Conservation (phyloP, 305 asterid species). For the Fraxinus angustifolia region DNA sequence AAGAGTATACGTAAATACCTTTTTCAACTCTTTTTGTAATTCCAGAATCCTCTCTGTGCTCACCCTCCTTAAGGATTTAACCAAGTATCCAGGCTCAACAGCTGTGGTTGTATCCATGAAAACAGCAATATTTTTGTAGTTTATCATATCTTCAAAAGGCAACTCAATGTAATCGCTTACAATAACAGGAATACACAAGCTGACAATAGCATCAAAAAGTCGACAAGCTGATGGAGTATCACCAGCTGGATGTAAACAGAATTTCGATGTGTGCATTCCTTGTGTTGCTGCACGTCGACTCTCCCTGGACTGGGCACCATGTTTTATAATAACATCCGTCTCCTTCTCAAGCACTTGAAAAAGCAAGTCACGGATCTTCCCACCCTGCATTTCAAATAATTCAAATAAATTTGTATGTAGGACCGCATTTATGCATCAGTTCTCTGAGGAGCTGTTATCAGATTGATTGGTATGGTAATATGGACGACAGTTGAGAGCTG, state of each 20-base stretch:
- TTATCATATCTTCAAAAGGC: slow-evolving; percentile 91
- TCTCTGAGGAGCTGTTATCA: background rate
- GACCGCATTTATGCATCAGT: background rate
- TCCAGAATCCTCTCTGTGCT: slow-evolving; percentile 58
- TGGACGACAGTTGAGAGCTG: background rate
- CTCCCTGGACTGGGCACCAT: slow-evolving; percentile 93
- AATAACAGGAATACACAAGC: slow-evolving; percentile 87
- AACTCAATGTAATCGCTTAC: slow-evolving; percentile 85
- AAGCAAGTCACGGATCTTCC: slow-evolving; percentile 82
- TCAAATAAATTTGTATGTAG: slow-evolving; percentile 11
- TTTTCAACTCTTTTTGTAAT: slow-evolving; percentile 67
- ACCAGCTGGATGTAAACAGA: slow-evolving; percentile 98
- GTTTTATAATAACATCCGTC: slow-evolving; percentile 70
- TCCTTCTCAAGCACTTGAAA: slow-evolving; percentile 89
- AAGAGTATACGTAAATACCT: slow-evolving; percentile 43
- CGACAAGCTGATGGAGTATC: slow-evolving; percentile 99
- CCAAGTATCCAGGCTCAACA: slow-evolving; percentile 65
- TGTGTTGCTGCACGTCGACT: slow-evolving; percentile 85
- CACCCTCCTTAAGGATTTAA: slow-evolving; percentile 59
- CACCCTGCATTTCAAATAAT: slow-evolving; percentile 56
- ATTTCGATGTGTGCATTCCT: slow-evolving; percentile 89
- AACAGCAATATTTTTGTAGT: slow-evolving; percentile 80
- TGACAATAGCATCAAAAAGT: slow-evolving; percentile 92
- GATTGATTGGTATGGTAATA: background rate
- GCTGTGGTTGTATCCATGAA: slow-evolving; percentile 75